Evolutionary conservation across 106 monocot species (phyloP).

Genomic region (Agapanthus africanus): DNA sequence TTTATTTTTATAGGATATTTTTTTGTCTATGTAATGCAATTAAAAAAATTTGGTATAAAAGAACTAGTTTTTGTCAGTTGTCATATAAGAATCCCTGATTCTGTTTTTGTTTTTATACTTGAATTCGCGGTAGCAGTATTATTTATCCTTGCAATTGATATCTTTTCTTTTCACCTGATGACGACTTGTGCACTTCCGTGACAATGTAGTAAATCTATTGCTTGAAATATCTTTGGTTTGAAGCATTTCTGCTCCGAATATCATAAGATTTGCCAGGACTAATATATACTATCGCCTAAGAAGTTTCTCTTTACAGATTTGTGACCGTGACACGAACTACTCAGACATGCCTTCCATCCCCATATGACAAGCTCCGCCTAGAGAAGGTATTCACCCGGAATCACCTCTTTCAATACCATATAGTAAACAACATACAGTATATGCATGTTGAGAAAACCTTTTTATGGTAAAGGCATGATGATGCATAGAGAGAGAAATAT

Average conservation of each 20-base stretch:
- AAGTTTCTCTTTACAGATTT: constrained; percentile 47
- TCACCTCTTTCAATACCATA: background rate
- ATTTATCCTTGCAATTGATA: no score
- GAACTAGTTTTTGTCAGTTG: background rate
- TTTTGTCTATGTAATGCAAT: no score
- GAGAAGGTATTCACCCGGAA: constrained; percentile 52
- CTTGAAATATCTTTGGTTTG: no score
- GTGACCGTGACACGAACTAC: constrained; percentile 66
- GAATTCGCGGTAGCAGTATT: background rate
- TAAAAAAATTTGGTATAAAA: no score
- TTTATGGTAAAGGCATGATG: background rate
- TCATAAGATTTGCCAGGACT: no score
- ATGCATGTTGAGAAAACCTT: background rate
- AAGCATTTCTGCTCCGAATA: no score
- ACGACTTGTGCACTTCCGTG: no score
- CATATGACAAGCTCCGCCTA: constrained; percentile 47
- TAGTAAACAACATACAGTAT: background rate
- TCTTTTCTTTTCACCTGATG: no score
- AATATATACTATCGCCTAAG: background rate
- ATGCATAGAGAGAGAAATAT: background rate
- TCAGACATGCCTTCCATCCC: constrained; percentile 66
- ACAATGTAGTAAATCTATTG: no score
- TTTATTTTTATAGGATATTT: no score
- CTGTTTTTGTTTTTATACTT: background rate
- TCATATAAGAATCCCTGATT: background rate